Evolutionary conservation across 345 rosid species (phyloP), one percentile per base, ranked within the genome.

Genomic region (Nasturtium officinale): DNA sequence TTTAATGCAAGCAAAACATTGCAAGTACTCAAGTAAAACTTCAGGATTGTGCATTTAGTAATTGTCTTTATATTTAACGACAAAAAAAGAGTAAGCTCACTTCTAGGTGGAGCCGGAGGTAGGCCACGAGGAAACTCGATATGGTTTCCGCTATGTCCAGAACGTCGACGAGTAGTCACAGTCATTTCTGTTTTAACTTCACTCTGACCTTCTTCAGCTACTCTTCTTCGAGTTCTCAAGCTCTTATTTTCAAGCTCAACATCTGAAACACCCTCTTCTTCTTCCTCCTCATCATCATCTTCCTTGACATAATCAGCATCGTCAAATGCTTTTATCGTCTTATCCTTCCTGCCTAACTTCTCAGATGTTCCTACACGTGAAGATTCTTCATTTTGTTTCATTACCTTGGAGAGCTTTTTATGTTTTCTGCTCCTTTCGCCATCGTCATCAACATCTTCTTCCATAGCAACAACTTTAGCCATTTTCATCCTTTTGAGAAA

Each of bases 71-170:
- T 48, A 23, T 17, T 29, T n/a, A 38, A 26, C 25, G 11, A 37
- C 10, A 40, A 10, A 42, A 42, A 30, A 32, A 30, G 54, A 53
- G 10, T 4, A 53, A 55, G 71, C 95, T 84, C 61, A 94, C 98
- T 94, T 87, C 96, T 87, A 29, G 96, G 82, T 29, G 97, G 97
- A 29, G 98, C 92, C 1, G 90, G 97, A 57, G 97, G 98, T 62
- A 94, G 79, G 52, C 98, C 98, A 82, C 88, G 57, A 21, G 96
- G 97, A 84, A 88, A 94, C 82, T 89, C 97, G 48, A 91, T 86
- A 15, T 73, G 54, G 63, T 74, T 84, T 56, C 91, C 54, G 16
- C 85, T 64, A 56, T 69, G 59, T 55, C 71, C 85, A 65, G 83
- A 69, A 60, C 91, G 85, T 78, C 87, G 92, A 43, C 98, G 96